Conservation (phyloP, 345 rosid species). For the Euclidium syriacum region DNA sequence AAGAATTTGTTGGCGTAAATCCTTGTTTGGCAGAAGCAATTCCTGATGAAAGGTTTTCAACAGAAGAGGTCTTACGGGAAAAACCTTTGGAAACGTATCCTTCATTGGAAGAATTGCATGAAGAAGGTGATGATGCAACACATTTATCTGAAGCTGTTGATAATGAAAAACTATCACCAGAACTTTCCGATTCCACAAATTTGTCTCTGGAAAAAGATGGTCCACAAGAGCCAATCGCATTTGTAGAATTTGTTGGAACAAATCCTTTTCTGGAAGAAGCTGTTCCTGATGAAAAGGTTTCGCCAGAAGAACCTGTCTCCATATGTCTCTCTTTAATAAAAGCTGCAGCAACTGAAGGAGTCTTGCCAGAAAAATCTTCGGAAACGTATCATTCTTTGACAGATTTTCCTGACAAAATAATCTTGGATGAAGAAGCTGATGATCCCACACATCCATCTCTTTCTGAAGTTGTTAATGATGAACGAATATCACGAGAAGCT, state of each 20-base stretch:
- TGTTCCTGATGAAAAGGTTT: neutral
- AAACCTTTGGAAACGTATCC: neutral
- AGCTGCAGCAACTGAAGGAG: neutral
- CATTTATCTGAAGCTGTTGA: no score
- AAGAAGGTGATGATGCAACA: constrained; percentile 4
- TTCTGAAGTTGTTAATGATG: constrained; percentile 3
- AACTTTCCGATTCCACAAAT: neutral
- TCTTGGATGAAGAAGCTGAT: constrained; percentile 3
- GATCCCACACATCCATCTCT: constrained; percentile 8
- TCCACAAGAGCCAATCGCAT: neutral
- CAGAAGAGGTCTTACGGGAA: constrained; percentile 10
- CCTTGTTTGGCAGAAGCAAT: constrained; percentile 2
- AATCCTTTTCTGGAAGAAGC: neutral
- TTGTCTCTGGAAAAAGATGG: neutral
- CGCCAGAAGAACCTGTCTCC: constrained; percentile 6
- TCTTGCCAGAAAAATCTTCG: constrained; percentile 7
- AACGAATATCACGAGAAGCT: neutral
- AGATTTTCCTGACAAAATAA: neutral
- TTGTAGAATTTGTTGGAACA: neutral
- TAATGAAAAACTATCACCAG: neutral
- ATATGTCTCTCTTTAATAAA: neutral
- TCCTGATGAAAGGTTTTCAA: constrained; percentile 2
- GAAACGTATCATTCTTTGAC: constrained; percentile 9
- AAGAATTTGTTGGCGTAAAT: constrained; percentile 3
- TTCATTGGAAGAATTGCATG: neutral